Conservation (phyloP, 2,329 filamentous ascomycete species). For the Beauveria sp. region DNA sequence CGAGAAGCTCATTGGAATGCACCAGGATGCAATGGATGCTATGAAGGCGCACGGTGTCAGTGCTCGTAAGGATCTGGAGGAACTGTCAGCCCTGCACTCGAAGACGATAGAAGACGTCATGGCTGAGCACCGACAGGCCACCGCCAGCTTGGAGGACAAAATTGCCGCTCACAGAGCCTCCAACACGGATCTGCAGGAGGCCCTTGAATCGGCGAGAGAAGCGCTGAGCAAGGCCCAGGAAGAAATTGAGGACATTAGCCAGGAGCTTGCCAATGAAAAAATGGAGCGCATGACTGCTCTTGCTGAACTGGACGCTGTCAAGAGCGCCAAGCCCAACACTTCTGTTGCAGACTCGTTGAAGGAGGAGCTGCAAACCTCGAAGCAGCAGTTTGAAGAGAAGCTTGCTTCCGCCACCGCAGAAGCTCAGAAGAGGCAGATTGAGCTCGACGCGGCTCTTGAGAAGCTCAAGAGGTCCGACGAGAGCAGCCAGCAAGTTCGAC, state of each 20-base stretch:
- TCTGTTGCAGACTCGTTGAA: slow-evolving; percentile 45
- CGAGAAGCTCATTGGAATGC: slow-evolving; percentile 36
- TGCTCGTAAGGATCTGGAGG: slow-evolving; percentile 36
- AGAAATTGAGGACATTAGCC: slow-evolving; percentile 42
- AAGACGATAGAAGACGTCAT: slow-evolving; percentile 33
- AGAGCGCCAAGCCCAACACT: slow-evolving; percentile 49
- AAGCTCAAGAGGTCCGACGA: slow-evolving; percentile 28
- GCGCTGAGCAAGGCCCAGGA: slow-evolving; percentile 37
- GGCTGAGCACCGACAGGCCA: slow-evolving; percentile 29
- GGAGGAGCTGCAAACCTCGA: slow-evolving; percentile 40
- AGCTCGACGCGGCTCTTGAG: slow-evolving; percentile 26
- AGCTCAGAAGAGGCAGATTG: slow-evolving; percentile 28
- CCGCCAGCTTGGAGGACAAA: slow-evolving; percentile 27
- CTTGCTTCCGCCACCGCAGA: slow-evolving; percentile 27
- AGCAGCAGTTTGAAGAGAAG: slow-evolving; percentile 38
- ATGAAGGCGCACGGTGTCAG: slow-evolving; percentile 32
- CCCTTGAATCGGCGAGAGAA: slow-evolving; percentile 32
- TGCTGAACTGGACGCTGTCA: slow-evolving; percentile 52
- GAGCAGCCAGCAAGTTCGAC: slow-evolving; percentile 41
- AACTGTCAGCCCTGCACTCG: slow-evolving; percentile 29
- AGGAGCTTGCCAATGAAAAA: slow-evolving; percentile 51
- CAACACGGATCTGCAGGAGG: slow-evolving; percentile 28
- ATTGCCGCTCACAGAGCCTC: slow-evolving; percentile 28
- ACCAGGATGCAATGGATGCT: slow-evolving; percentile 34
- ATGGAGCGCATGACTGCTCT: slow-evolving; percentile 52